Conservation (phyloP, 192 early-diverging fungal species). For the Coemansia sp. region DNA sequence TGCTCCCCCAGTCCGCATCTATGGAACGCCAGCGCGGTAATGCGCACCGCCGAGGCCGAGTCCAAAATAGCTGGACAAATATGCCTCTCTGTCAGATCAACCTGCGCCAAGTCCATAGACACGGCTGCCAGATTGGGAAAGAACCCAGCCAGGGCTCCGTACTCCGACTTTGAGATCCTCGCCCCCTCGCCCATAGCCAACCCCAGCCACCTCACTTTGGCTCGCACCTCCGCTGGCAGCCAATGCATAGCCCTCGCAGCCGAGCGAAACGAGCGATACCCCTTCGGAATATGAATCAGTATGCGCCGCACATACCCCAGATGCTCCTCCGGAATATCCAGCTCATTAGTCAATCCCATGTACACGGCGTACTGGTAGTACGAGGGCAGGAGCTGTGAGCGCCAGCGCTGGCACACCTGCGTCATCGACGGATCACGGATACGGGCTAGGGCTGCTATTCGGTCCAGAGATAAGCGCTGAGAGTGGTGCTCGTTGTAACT, state of each 20-base stretch:
- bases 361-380: conserved; percentile 22
- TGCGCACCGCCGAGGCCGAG: not conserved
- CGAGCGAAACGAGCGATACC: conserved; percentile 20
- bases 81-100: conserved; percentile 1
- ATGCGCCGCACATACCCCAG: conserved; percentile 7
- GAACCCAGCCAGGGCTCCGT: conserved; percentile 19
- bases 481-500: not conserved
- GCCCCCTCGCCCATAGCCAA: conserved; percentile 15
- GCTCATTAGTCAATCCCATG: not conserved
- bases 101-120: conserved; percentile 7
- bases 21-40: conserved; percentile 12
- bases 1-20: not conserved
- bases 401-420: conserved; percentile 16
- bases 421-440: conserved; percentile 4
- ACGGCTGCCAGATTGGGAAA: conserved; percentile 15
- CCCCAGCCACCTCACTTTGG: conserved; percentile 14
- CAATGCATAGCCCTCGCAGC: conserved; percentile 15
- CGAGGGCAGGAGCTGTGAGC: conserved; percentile 1
- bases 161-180: conserved; percentile 23
- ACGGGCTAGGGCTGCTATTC: not conserved
- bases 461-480: not conserved
- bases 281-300: conserved; percentile 12
- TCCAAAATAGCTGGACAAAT: conserved; percentile 6
- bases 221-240: conserved; percentile 16
- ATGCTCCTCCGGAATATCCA: not conserved